Percentiles rank a stretch among this genome's conserved stretches.
Conservation (phyloP, 139 green algal species). For the Chlamydomonas incerta region DNA sequence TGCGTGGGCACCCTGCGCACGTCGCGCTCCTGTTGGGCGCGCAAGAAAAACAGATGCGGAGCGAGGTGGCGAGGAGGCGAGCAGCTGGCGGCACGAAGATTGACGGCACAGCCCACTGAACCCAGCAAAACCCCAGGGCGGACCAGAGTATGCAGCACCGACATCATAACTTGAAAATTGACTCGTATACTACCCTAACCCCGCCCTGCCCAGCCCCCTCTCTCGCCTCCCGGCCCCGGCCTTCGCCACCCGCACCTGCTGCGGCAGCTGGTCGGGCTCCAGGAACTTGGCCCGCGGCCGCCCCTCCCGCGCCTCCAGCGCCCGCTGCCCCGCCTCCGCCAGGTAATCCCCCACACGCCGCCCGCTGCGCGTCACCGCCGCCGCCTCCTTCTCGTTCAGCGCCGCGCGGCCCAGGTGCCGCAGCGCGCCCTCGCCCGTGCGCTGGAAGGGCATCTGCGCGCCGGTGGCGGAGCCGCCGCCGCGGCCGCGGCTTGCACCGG, state of each 20-base stretch:
- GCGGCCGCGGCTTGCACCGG: neutral
- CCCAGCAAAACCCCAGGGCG: too few species aligned
- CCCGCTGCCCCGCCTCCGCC: conserved; percentile 46
- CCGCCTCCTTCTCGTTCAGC: conserved; percentile 5
- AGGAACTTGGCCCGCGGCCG: conserved; percentile 55
- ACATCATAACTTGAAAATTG: too few species aligned
- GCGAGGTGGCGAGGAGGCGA: too few species aligned
- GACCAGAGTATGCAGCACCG: too few species aligned
- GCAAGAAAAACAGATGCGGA: too few species aligned
- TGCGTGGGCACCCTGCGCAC: conserved; percentile 48
- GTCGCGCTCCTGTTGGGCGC: conserved; percentile 38
- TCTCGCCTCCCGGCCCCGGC: neutral
- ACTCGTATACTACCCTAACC: neutral
- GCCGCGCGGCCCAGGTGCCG: conserved; percentile 24
- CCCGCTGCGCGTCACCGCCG: conserved; percentile 16
- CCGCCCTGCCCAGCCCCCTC: neutral
- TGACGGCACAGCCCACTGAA: too few species aligned
- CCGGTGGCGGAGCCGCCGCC: neutral
- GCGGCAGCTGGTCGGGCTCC: conserved; percentile 66
- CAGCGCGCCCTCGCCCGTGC: neutral
- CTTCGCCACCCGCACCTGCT: conserved; percentile 28
- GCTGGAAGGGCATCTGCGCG: conserved; percentile 1
- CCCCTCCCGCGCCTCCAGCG: conserved; percentile 32
- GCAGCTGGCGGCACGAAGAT: too few species aligned
- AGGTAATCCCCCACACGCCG: conserved; percentile 56